Evolutionary conservation across 257 asterid species (phyloP).

Genomic region (Nicotiana obtusifolia): DNA sequence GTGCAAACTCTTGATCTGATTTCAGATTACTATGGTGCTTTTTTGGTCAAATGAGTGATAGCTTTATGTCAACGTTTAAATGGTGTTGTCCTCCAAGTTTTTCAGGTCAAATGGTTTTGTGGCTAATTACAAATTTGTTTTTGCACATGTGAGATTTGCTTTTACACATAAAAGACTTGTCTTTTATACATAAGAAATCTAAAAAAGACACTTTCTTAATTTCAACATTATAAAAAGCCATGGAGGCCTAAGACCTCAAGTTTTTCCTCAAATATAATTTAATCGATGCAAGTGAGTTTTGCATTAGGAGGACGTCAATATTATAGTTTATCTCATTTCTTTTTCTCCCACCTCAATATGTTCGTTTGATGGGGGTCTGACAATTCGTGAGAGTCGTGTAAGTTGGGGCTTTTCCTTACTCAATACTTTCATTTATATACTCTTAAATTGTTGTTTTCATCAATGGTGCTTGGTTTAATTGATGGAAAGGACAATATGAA

Average conservation of each 20-base stretch:
- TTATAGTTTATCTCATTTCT: not conserved
- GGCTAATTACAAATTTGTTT: too few species aligned
- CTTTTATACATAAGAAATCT: too few species aligned
- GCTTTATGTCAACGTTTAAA: not conserved
- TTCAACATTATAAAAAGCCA: too few species aligned
- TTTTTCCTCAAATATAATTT: not conserved
- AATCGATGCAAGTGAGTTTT: not conserved
- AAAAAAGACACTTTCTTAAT: too few species aligned
- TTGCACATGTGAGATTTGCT: too few species aligned
- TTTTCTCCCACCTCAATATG: not conserved
- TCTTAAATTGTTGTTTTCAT: slow-evolving; percentile 12
- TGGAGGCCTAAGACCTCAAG: too few species aligned
- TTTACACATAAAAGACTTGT: too few species aligned
- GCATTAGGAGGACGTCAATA: not conserved
- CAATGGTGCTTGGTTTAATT: slow-evolving; percentile 14
- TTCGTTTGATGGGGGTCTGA: not conserved
- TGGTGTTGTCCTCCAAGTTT: not conserved
- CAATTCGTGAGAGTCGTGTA: slow-evolving; percentile 20
- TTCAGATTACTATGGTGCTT: not conserved
- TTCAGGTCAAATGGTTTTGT: too few species aligned
- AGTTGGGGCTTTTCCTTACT: not conserved
- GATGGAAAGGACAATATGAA: slow-evolving; percentile 14
- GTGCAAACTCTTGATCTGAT: not conserved
- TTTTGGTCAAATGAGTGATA: not conserved
- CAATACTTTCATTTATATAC: not conserved